These are phyloP conservation scores for Cryphonectria radicalis DNA, from an alignment of 2,329 filamentous ascomycete species.

Conservation along the genomic window DNA sequence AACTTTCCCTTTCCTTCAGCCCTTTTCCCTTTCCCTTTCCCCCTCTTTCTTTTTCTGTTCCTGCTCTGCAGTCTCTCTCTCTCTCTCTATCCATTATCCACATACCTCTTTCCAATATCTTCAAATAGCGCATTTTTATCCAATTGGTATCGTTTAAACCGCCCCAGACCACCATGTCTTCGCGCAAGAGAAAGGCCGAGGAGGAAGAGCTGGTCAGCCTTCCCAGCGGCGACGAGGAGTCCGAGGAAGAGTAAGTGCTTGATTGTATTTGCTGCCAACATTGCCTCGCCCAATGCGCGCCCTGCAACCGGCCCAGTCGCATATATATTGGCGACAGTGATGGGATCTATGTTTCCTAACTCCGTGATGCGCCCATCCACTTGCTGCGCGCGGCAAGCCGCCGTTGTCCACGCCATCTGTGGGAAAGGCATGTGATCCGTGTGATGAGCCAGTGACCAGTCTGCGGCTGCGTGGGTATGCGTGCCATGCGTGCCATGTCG, in stretches of 20 bases:
- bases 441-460: not conserved
- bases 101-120: constrained; percentile 1
- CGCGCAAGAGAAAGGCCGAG: constrained; percentile 57
- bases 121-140: constrained; percentile 20
- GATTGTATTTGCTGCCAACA: constrained; percentile 30
- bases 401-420: not conserved
- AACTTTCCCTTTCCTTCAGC: constrained; percentile 33
- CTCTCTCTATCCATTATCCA: not conserved
- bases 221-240: constrained; percentile 55
- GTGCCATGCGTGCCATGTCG: not conserved
- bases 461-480: not conserved
- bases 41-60: constrained; percentile 23
- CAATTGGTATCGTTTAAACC: constrained; percentile 36
- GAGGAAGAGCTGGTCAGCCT: constrained; percentile 60
- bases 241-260: constrained; percentile 58
- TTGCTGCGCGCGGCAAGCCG: not conserved
- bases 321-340: constrained; percentile 27
- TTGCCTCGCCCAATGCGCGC: constrained; percentile 35
- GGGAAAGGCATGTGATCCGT: constrained; percentile 12
- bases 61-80: constrained; percentile 5
- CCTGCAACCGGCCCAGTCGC: constrained; percentile 23
- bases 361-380: constrained; percentile 10
- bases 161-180: constrained; percentile 44
- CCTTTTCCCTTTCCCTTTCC: constrained; percentile 32
- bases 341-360: constrained; percentile 18